These are phyloP conservation scores for Corynespora cassiicola DNA, from an alignment of 2,329 filamentous ascomycete genomes.

Conservation along the genomic window DNA sequence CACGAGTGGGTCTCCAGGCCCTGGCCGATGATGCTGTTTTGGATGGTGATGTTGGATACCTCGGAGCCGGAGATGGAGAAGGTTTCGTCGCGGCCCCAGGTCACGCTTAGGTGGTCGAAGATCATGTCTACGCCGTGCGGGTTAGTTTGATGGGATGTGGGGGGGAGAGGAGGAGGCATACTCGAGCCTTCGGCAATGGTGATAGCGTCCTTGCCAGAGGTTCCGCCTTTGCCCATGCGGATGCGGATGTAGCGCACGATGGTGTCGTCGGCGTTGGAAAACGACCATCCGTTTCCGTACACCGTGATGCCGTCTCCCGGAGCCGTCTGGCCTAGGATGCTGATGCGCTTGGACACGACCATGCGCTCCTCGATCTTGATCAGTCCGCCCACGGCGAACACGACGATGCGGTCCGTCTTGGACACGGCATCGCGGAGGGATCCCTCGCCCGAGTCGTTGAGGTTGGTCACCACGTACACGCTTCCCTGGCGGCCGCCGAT, in stretches of 20 bases:
- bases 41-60: conserved; percentile 56
- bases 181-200: conserved; percentile 60
- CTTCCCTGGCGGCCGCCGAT: conserved; percentile 55
- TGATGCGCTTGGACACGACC: conserved; percentile 56
- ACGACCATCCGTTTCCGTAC: conserved; percentile 62
- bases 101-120: conserved; percentile 61
- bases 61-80: conserved; percentile 59
- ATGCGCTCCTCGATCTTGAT: conserved; percentile 57
- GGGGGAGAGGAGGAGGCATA: too few species aligned
- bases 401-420: conserved; percentile 55
- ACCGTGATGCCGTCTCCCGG: conserved; percentile 59
- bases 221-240: conserved; percentile 59
- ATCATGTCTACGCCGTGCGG: too few species aligned
- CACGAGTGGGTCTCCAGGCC: conserved; percentile 62
- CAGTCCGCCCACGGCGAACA: conserved; percentile 58
- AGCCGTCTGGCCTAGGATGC: conserved; percentile 60
- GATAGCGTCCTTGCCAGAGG: conserved; percentile 61
- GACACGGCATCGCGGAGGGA: conserved; percentile 61
- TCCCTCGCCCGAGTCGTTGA: conserved; percentile 56
- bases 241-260: conserved; percentile 64
- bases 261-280: conserved; percentile 59
- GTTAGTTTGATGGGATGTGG: too few species aligned
- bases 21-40: conserved; percentile 62
- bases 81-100: conserved; percentile 64
- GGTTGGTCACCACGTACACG: conserved; percentile 58